Base-by-base conservation (phyloP, 441 rosid species). In the Flueggea neowawraea region DNA sequence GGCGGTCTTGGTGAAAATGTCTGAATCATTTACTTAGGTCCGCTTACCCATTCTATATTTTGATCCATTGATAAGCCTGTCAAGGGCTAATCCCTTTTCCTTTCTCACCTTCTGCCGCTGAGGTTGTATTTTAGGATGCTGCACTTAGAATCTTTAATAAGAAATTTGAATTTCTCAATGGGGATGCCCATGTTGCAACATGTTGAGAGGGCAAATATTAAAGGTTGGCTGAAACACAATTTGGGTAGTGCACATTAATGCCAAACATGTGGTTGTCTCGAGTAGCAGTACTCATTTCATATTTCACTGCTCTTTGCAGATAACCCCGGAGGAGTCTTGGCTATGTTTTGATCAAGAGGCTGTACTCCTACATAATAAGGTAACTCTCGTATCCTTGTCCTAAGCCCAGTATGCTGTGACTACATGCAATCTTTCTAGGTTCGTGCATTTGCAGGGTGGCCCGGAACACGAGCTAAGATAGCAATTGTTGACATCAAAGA, bases 391-490 rank as follows among this genome's bases (percentile, higher is more conserved):
- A 43, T 66, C 60, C 72, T 15, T 47, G 66, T 45, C 28, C 15
- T 39, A 44, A 41, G 45, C 54, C 55, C 49, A 53, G n/a, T 5
- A 9, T 3, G 15, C 52, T 50, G 67, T 55, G 68, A 70, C 73
- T 76, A 65, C 62, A 58, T 67, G 68, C 84, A 75, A 61, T 72
- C 53, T 52, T 66, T 77, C 63, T 74, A 94, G 97, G 95, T 94
- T 73, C 97, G 97, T 73, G 98, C 97, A 62, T 81, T 94, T 57
- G 89, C 98, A 84, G 98, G 97, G 43, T 94, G 98, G 97, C 98
- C 97, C 4, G 97, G 98, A 69, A 94, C 98, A 28, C 79, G 98
- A 62, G 89, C 94, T 16, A 91, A 84, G 75, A 71, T 89, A 72
- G 62, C 58, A 10, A 63, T 82, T 55, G 57, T 77, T 47, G 89